These are phyloP conservation scores for Dryas alaskensis DNA, from an alignment of 306 rosid genomes.

Conservation along the genomic window DNA sequence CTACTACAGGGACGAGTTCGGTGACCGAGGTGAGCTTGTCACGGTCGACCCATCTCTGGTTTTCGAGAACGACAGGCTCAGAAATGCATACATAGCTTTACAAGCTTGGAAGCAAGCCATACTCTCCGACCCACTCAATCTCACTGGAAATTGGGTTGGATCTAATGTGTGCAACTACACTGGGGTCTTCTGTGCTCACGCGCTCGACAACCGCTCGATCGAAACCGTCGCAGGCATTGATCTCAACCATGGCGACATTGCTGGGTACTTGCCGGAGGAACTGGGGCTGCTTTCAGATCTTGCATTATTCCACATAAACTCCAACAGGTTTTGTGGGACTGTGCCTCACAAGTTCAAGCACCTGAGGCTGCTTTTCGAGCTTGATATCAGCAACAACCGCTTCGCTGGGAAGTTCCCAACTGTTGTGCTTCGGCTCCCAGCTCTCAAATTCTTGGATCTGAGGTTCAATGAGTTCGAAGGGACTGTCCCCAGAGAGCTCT, in stretches of 20 bases:
- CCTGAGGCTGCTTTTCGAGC: conserved; percentile 59
- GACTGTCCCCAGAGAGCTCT: conserved; percentile 69
- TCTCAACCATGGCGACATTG: conserved; percentile 93
- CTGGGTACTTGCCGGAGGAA: conserved; percentile 91
- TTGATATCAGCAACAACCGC: conserved; percentile 87
- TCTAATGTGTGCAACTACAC: conserved; percentile 64
- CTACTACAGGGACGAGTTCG: conserved; percentile 74
- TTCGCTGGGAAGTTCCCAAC: conserved; percentile 79
- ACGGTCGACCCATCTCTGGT: conserved; percentile 64
- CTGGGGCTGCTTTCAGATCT: conserved; percentile 70
- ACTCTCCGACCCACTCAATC: conserved; percentile 68
- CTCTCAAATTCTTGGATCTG: conserved; percentile 82
- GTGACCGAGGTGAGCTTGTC: conserved; percentile 72
- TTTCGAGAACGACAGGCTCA: conserved; percentile 61
- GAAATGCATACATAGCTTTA: conserved; percentile 68
- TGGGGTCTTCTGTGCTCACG: conserved; percentile 67
- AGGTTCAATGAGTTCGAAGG: conserved; percentile 96
- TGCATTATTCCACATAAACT: conserved; percentile 74
- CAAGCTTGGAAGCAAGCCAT: conserved; percentile 88
- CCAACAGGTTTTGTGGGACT: conserved; percentile 87
- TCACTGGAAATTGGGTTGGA: conserved; percentile 68
- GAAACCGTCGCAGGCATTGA: conserved; percentile 89
- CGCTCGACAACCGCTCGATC: conserved; percentile 56
- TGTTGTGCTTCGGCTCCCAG: conserved; percentile 64
- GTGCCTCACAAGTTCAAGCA: conserved; percentile 60